These are phyloP conservation scores for Ogataea methanolica DNA, from an alignment of 805 yeast species.

Conservation along the genomic window DNA sequence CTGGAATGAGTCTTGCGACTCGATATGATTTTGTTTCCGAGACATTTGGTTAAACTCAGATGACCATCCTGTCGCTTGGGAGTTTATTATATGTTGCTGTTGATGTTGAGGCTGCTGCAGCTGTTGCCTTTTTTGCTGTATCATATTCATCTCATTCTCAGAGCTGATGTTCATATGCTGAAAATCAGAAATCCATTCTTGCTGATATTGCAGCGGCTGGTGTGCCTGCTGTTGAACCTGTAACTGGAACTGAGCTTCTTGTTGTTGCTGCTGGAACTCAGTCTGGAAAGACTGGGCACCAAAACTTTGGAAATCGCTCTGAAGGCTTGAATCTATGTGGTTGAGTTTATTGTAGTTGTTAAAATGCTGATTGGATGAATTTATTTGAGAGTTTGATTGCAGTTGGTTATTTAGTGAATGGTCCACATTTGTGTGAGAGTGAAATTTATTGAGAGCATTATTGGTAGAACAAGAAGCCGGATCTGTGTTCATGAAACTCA, in stretches of 20 bases:
- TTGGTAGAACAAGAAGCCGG: constrained; percentile 41
- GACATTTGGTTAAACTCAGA: constrained; percentile 5
- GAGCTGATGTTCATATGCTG: constrained; percentile 12
- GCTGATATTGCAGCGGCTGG: neutral
- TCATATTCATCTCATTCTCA: neutral
- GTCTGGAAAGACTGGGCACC: constrained; percentile 1
- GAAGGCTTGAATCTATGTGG: constrained; percentile 31
- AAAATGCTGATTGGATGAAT: neutral
- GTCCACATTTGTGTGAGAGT: constrained; percentile 38
- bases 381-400: constrained; percentile 4
- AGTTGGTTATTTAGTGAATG: constrained; percentile 35
- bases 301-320: constrained; percentile 36
- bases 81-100: neutral
- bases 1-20: constrained; percentile 1
- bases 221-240: constrained; percentile 1
- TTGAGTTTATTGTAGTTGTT: constrained; percentile 10
- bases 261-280: neutral
- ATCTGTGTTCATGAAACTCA: constrained; percentile 13
- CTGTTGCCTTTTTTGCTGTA: neutral
- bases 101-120: neutral
- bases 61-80: constrained; percentile 1
- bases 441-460: constrained; percentile 38
- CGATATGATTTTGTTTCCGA: neutral
- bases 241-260: neutral
- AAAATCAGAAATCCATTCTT: constrained; percentile 21